phyloP scores from a whole-genome alignment of 148 eudicot genomes.

The Chenopodium quinoa region DNA sequence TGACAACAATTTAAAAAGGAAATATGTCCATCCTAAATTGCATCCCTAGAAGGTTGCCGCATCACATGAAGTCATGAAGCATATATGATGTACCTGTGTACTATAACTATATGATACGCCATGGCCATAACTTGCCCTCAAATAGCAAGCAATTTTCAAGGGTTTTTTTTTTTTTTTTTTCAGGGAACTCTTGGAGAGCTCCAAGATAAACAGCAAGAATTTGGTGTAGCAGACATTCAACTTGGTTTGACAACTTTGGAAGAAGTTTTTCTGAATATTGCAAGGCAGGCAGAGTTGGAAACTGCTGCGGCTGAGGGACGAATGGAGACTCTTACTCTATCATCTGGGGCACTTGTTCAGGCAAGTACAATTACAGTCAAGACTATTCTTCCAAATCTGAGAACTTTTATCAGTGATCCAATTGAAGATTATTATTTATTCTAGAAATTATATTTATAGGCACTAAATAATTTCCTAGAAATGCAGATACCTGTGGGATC shows the following conservation, averaged over 20 bases:
- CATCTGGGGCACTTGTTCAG: conserved; percentile 56
- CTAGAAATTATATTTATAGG: background rate
- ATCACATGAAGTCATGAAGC: background rate
- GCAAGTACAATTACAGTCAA: conserved; percentile 30
- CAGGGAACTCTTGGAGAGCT: conserved; percentile 72
- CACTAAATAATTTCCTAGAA: background rate
- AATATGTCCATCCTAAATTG: background rate
- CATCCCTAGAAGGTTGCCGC: too few species aligned
- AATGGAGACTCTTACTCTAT: conserved; percentile 50
- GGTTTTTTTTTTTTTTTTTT: background rate
- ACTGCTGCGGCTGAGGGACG: conserved; percentile 70
- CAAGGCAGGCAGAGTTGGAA: conserved; percentile 77
- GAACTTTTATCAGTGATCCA: background rate
- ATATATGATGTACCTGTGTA: background rate
- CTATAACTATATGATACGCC: too few species aligned
- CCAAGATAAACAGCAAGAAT: conserved; percentile 64
- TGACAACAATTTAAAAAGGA: background rate
- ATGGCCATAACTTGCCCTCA: background rate
- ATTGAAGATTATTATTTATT: background rate
- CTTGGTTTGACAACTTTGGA: conserved; percentile 87
- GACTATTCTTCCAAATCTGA: background rate
- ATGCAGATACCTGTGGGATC: conserved; percentile 77
- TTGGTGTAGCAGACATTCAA: conserved; percentile 76
- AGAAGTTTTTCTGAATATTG: conserved; percentile 87
- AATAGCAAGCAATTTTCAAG: background rate